Evolutionary conservation across 371 early-diverging fungal species (phyloP).

Genomic region (Mucor mucedo): DNA sequence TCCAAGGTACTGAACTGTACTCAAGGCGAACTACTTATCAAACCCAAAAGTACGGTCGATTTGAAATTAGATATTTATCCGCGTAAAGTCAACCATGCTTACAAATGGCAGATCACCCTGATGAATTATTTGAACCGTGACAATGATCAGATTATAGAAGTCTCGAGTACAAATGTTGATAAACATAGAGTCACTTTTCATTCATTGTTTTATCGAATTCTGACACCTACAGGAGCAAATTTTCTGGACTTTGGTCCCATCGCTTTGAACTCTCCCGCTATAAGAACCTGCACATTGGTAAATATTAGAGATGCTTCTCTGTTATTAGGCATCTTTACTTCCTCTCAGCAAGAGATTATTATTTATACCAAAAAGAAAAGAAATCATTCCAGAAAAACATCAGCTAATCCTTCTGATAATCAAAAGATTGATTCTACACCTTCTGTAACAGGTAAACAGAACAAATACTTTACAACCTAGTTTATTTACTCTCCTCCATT

Average conservation of each 20-base stretch:
- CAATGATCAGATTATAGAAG: constrained; percentile 90
- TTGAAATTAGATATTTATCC: constrained; percentile 94
- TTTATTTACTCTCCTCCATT: background rate
- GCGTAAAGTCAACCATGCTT: constrained; percentile 93
- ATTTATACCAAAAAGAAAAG: constrained; percentile 51
- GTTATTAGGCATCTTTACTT: constrained; percentile 63
- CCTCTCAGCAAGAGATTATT: constrained; percentile 68
- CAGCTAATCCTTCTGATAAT: background rate
- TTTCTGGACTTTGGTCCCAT: constrained; percentile 92
- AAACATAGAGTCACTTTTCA: constrained; percentile 94
- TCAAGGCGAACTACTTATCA: constrained; percentile 79
- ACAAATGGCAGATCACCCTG: constrained; percentile 93
- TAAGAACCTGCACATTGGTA: constrained; percentile 82
- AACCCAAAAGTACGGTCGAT: constrained; percentile 79
- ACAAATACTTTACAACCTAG: background rate
- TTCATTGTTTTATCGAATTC: constrained; percentile 91
- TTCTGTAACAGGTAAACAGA: background rate
- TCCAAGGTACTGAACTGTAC: constrained; percentile 92
- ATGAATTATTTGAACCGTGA: constrained; percentile 86
- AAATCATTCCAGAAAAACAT: constrained; percentile 8
- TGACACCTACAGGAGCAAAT: constrained; percentile 86
- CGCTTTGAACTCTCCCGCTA: constrained; percentile 77
- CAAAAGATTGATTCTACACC: background rate
- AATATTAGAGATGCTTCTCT: constrained; percentile 73
- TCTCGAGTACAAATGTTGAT: constrained; percentile 93